Conservation (phyloP, 2,329 filamentous ascomycete genomes). For the Fusarium palustre region DNA sequence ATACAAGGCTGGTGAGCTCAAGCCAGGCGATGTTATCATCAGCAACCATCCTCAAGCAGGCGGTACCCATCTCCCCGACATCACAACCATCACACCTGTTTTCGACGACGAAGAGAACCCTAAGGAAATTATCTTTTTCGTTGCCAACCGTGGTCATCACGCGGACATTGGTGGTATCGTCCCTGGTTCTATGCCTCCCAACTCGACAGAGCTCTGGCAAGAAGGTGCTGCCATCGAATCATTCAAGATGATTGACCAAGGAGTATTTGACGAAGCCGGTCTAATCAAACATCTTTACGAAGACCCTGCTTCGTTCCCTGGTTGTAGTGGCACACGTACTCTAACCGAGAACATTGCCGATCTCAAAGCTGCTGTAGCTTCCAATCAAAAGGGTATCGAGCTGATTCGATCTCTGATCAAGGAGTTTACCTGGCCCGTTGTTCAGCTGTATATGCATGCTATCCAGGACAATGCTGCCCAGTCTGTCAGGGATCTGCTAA, state of each 20-base stretch:
- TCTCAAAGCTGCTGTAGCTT: constrained; percentile 85
- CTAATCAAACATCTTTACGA: constrained; percentile 68
- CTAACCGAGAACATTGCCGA: constrained; percentile 87
- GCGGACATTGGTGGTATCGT: constrained; percentile 68
- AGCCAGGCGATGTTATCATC: constrained; percentile 40
- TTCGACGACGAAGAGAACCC: constrained; percentile 48
- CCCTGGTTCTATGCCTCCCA: constrained; percentile 80
- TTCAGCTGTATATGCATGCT: constrained; percentile 85
- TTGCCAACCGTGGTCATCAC: constrained; percentile 51
- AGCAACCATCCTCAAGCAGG: constrained; percentile 45
- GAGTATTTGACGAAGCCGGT: constrained; percentile 58
- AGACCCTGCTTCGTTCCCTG: constrained; percentile 37
- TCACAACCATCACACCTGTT: constrained; percentile 47
- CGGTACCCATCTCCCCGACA: constrained; percentile 47
- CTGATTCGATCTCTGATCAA: constrained; percentile 79
- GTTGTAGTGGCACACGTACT: constrained; percentile 71
- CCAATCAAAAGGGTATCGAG: constrained; percentile 86
- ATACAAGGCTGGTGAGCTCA: constrained; percentile 38
- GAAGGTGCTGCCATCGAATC: constrained; percentile 68
- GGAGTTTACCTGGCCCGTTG: constrained; percentile 81
- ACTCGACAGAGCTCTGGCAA: constrained; percentile 69
- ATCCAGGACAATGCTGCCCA: constrained; percentile 85
- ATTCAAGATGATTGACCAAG: constrained; percentile 47
- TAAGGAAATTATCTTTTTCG: constrained; percentile 51
- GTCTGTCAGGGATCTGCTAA: constrained; percentile 79